Conservation (phyloP, 2,329 filamentous ascomycete species). For the Coniochaeta ligniaria region DNA sequence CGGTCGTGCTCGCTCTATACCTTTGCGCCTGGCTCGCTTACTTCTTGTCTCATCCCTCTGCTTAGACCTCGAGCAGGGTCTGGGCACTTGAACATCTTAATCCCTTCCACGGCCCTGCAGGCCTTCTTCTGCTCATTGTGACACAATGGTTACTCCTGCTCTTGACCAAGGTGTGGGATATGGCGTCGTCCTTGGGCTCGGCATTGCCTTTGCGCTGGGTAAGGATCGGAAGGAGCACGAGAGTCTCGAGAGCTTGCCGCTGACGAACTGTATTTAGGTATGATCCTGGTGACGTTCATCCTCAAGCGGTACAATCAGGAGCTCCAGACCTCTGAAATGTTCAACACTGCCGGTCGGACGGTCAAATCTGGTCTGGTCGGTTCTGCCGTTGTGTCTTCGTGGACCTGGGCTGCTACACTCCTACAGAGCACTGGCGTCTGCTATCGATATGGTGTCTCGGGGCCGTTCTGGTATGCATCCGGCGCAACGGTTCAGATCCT, state of each 20-base stretch:
- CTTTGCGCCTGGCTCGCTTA: neutral
- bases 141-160: conserved; percentile 20
- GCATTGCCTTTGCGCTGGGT: conserved; percentile 65
- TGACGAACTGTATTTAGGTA: conserved; percentile 15
- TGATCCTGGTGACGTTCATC: conserved; percentile 29
- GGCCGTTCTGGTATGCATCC: conserved; percentile 53
- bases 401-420: conserved; percentile 87
- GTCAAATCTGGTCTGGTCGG: conserved; percentile 86
- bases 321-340: conserved; percentile 86
- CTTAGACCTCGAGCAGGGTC: neutral
- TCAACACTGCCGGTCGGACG: conserved; percentile 79
- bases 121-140: conserved; percentile 9
- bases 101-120: conserved; percentile 5
- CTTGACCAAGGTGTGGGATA: conserved; percentile 62
- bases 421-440: conserved; percentile 76
- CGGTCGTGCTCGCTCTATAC: neutral
- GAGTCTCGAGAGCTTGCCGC: neutral
- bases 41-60: neutral
- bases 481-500: conserved; percentile 83
- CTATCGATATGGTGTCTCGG: conserved; percentile 67
- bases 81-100: neutral
- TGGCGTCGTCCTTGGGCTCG: conserved; percentile 69
- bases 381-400: conserved; percentile 83
- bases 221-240: conserved; percentile 5
- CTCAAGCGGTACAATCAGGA: conserved; percentile 43